These are phyloP conservation scores for Pythium brachiatum DNA, from an alignment of 352 stramenopile species.

Conservation along the genomic window DNA sequence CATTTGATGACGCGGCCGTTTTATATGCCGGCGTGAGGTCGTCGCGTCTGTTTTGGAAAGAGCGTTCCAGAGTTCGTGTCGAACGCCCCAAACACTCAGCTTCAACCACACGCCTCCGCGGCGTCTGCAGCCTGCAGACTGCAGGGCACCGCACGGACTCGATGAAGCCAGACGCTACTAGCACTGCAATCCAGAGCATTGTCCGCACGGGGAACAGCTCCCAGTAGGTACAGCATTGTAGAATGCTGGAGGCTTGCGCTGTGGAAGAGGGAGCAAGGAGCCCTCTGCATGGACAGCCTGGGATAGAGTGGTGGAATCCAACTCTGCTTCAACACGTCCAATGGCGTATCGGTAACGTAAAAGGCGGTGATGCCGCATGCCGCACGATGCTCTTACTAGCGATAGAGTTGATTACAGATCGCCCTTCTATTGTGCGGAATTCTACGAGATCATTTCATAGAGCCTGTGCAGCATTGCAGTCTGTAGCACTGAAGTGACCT, in stretches of 20 bases:
- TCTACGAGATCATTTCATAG: too few relatives aligned
- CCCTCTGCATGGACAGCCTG: background rate
- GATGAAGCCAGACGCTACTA: too few relatives aligned
- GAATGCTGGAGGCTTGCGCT: too few relatives aligned
- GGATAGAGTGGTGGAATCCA: background rate
- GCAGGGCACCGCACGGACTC: background rate
- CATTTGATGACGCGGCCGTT: constrained; percentile 1
- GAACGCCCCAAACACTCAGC: background rate
- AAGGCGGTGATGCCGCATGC: background rate
- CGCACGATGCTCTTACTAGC: background rate
- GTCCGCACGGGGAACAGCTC: too few relatives aligned
- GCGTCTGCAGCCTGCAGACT: background rate
- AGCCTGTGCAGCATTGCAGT: too few relatives aligned
- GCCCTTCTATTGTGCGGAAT: too few relatives aligned
- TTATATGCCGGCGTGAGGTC: background rate
- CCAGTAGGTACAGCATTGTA: background rate
- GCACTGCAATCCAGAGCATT: too few relatives aligned
- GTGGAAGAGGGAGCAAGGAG: too few relatives aligned
- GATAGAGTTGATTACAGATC: background rate
- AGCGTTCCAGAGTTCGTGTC: background rate
- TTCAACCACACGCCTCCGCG: background rate
- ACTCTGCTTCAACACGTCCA: background rate
- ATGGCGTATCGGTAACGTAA: constrained; percentile 2
- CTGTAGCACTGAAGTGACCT: too few relatives aligned
- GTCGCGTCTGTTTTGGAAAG: background rate